Base-by-base conservation (phyloP, 176 grass and related monocot genomes). In the Chloris gayana region DNA sequence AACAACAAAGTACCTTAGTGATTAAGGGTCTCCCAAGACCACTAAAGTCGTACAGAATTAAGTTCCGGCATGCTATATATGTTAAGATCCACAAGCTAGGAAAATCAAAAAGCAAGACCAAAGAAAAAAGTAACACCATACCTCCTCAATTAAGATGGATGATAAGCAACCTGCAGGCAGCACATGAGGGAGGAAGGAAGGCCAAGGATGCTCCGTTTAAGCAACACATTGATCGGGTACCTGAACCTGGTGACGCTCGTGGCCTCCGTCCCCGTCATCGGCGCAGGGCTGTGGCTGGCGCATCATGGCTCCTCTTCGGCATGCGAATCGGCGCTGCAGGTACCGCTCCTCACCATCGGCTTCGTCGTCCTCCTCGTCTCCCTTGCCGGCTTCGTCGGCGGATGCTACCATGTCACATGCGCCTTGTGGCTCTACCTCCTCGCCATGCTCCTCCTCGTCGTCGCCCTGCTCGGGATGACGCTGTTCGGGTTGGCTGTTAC, bases 351-450 rank as follows among this genome's bases (percentile, higher is more conserved):
- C 0, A 83, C 76, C 60, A 75, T 94, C 30, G 94, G 94, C 18
- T 91, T 93, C 87, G 41, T 94, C 3, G 75, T 91, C 22, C 89
- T 97, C 74, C 69, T 97, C 30, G 87, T 97, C 75, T 94, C 94
- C 57, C 91, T 91, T 0, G 87, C 89, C 0, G 94, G 94, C 18
- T 89, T 93, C 67, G 27, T 91, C 10, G 94, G 91, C 69, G 84
- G 87, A 6, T 91, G 91, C 82, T 97, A 91, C 80, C 83, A 88
- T 34, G 84, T 97, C 46, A 59, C 87, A 1, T 89, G 79, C 24
- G 94, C 89, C 27, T 82, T 97, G 29, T 97, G 89, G 88, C 73
- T 97, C 2, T 91, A 97, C 91, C 94, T 97, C 12, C 42, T 78
- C 17, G 87, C 84, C 60, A 78, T 97, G 47, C 71, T 94, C 25